Evolutionary conservation across 176 grass and related monocot genomes (phyloP).

Genomic region (Avena eriantha): DNA sequence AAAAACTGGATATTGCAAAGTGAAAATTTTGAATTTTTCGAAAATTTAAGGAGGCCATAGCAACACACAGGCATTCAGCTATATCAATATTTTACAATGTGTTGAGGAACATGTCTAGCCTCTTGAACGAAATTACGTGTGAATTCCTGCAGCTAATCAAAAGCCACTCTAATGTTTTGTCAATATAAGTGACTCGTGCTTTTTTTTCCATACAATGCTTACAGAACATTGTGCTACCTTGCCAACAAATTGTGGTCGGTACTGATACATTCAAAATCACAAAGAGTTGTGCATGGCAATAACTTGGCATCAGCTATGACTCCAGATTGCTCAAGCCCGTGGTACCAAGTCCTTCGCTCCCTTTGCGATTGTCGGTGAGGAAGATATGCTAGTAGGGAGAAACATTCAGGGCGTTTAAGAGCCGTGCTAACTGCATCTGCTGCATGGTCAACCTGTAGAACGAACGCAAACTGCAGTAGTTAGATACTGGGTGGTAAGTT

Average conservation of each 20-base stretch:
- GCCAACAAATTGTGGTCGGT: neutral
- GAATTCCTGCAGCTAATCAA: neutral
- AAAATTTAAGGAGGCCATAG: too few relatives aligned
- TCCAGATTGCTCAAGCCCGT: constrained; percentile 33
- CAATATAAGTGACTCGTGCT: neutral
- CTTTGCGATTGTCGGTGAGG: neutral
- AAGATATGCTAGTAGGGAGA: constrained; percentile 2
- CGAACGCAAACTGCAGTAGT: neutral
- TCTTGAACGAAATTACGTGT: neutral
- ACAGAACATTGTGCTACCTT: constrained; percentile 15
- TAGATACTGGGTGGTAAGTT: neutral
- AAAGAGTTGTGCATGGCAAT: neutral
- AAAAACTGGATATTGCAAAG: too few relatives aligned
- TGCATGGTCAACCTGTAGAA: constrained; percentile 38
- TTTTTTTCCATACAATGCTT: neutral
- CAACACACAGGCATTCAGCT: too few relatives aligned
- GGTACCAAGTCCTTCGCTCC: constrained; percentile 35
- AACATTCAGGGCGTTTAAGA: neutral
- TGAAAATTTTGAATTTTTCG: too few relatives aligned
- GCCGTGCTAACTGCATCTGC: constrained; percentile 26
- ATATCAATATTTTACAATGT: neutral
- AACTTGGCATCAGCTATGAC: constrained; percentile 43
- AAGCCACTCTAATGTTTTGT: neutral
- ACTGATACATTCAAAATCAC: neutral
- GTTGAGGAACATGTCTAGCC: neutral